Conservation (phyloP, 2,329 filamentous ascomycete species). For the Fusarium fracticaudum region DNA sequence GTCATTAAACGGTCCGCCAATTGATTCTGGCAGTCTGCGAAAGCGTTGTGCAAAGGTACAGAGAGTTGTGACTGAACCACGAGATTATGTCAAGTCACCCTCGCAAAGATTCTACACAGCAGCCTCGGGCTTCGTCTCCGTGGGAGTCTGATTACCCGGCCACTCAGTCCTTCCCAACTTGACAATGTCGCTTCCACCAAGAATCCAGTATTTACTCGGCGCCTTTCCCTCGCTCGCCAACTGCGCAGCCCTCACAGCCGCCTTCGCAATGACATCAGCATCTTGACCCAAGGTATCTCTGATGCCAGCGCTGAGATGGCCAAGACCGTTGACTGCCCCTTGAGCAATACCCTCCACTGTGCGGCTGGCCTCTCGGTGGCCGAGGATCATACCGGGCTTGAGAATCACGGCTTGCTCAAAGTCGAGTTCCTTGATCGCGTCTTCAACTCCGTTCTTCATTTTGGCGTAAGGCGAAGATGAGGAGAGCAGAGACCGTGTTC, state of each 20-base stretch:
- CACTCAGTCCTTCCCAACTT: slow-evolving; percentile 70
- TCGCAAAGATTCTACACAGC: neutral
- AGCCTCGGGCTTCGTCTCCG: slow-evolving; percentile 12
- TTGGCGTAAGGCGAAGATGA: slow-evolving; percentile 61
- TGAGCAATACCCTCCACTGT: slow-evolving; percentile 66
- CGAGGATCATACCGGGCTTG: slow-evolving; percentile 79
- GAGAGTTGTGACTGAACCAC: neutral
- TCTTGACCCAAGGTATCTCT: slow-evolving; percentile 80
- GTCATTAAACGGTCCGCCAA: neutral
- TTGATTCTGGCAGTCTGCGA: neutral
- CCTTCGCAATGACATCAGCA: slow-evolving; percentile 74
- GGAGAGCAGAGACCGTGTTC: slow-evolving; percentile 54
- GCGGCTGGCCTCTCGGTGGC: slow-evolving; percentile 71
- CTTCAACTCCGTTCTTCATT: slow-evolving; percentile 92
- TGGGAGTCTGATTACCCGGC: slow-evolving; percentile 47
- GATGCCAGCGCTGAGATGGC: slow-evolving; percentile 61
- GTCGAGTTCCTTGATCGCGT: slow-evolving; percentile 73
- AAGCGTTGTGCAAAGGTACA: neutral
- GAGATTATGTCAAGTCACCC: neutral
- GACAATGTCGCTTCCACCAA: slow-evolving; percentile 72
- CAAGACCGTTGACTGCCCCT: slow-evolving; percentile 64
- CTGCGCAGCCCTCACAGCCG: slow-evolving; percentile 69
- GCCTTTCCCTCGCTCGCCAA: slow-evolving; percentile 68
- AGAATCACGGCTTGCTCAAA: slow-evolving; percentile 83
- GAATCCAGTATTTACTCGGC: slow-evolving; percentile 68